A percentile compares a stretch with the other conserved stretches of the same genome.
These are phyloP conservation scores for Ceratocystis cacaofunesta DNA, from an alignment of 2,329 filamentous ascomycete species.

Conservation along the genomic window DNA sequence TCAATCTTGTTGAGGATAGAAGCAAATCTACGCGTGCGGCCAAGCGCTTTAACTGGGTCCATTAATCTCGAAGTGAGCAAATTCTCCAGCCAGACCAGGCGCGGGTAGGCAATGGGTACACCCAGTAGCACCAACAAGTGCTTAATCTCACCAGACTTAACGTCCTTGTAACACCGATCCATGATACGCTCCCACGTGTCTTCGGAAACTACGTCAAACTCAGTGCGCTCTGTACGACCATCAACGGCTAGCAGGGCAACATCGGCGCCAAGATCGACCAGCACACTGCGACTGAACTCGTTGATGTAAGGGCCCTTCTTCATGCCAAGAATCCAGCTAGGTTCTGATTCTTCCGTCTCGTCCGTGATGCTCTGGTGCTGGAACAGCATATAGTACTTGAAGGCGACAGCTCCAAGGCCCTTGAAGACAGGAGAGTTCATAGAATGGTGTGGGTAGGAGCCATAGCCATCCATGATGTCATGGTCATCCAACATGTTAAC, in stretches of 20 bases:
- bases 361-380: constrained; percentile 80
- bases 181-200: constrained; percentile 78
- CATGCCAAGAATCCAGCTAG: constrained; percentile 76
- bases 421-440: constrained; percentile 84
- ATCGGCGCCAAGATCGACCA: constrained; percentile 65
- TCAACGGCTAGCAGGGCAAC: constrained; percentile 78
- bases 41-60: constrained; percentile 78
- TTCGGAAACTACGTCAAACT: constrained; percentile 64
- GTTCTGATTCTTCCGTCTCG: constrained; percentile 70
- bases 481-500: constrained; percentile 97
- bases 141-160: constrained; percentile 70
- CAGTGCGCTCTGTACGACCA: constrained; percentile 77
- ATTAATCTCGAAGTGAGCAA: constrained; percentile 65
- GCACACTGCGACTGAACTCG: constrained; percentile 70
- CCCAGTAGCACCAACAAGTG: constrained; percentile 80
- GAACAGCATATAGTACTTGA: constrained; percentile 98
- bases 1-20: constrained; percentile 78
- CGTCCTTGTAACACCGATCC: constrained; percentile 68
- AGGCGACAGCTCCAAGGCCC: constrained; percentile 77
- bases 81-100: constrained; percentile 56
- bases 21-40: constrained; percentile 66
- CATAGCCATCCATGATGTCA: constrained; percentile 80
- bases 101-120: constrained; percentile 68
- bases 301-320: constrained; percentile 79
- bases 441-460: constrained; percentile 81